Percentiles rank a stretch among this genome's conserved stretches.
These are phyloP conservation scores for Suillus sp. DNA, from an alignment of 768 basidiomycete species.

Conservation along the genomic window DNA sequence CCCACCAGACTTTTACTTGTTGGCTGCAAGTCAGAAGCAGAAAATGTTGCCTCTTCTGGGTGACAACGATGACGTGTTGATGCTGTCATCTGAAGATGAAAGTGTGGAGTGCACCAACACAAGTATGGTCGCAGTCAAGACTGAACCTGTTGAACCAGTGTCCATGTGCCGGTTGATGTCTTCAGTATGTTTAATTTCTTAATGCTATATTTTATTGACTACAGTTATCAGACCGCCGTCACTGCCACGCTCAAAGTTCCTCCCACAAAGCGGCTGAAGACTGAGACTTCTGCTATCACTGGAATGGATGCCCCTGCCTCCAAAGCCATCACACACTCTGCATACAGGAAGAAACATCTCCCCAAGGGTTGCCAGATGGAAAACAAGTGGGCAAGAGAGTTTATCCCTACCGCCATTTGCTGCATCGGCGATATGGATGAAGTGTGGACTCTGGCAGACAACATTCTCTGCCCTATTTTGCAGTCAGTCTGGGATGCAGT, in stretches of 20 bases:
- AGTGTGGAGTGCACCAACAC: neutral
- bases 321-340: neutral
- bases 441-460: slow-evolving; percentile 12
- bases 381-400: neutral
- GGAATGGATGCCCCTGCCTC: neutral
- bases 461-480: slow-evolving; percentile 8
- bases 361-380: neutral
- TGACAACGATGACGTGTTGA: neutral
- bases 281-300: neutral
- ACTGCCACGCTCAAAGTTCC: neutral
- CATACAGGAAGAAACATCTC: neutral
- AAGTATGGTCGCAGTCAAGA: neutral
- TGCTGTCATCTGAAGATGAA: neutral
- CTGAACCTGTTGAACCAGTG: neutral
- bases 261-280: neutral
- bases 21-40: neutral
- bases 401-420: neutral
- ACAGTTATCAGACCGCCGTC: neutral
- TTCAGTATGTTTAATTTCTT: neutral
- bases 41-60: neutral
- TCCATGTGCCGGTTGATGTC: neutral
- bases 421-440: neutral
- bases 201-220: neutral
- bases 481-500: slow-evolving; percentile 15
- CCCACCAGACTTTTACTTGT: neutral